Conservation (phyloP, 257 asterid genomes). For the Solanum sejunctum region DNA sequence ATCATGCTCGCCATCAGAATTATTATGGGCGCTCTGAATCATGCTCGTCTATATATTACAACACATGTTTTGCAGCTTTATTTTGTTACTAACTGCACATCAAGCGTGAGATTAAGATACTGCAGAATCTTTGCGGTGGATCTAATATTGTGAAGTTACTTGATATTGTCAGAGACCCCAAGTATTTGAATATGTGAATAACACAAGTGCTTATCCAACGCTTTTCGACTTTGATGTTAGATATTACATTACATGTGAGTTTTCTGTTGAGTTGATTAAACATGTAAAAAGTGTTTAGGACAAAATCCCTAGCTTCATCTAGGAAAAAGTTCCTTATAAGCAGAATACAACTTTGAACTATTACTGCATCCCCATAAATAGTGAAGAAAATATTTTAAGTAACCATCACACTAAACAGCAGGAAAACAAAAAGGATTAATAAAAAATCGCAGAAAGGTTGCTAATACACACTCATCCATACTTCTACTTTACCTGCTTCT, state of each 20-base stretch:
- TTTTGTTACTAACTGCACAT: neutral
- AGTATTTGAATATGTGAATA: conserved; percentile 7
- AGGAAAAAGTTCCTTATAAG: too few species aligned
- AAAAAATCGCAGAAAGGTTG: too few species aligned
- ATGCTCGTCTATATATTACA: neutral
- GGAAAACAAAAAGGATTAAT: too few species aligned
- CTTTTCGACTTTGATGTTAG: conserved; percentile 3
- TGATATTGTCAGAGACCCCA: conserved; percentile 5
- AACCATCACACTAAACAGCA: too few species aligned
- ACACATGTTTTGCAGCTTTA: neutral
- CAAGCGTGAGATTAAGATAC: conserved; percentile 5
- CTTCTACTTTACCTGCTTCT: neutral
- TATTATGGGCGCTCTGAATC: neutral
- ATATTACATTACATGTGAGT: conserved; percentile 4
- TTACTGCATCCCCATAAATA: too few species aligned
- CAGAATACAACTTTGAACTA: too few species aligned
- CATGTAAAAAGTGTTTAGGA: too few species aligned
- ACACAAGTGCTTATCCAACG: conserved; percentile 7
- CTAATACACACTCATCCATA: neutral
- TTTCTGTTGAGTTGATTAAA: neutral
- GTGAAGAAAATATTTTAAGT: too few species aligned
- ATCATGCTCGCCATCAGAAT: too few species aligned
- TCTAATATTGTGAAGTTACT: conserved; percentile 6
- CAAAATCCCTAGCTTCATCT: too few species aligned
- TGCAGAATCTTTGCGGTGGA: conserved; percentile 8